Evolutionary conservation across 2,329 filamentous ascomycete genomes (phyloP), one percentile per base, ranked within the genome.

Genomic region (Ophiobolus disseminans): DNA sequence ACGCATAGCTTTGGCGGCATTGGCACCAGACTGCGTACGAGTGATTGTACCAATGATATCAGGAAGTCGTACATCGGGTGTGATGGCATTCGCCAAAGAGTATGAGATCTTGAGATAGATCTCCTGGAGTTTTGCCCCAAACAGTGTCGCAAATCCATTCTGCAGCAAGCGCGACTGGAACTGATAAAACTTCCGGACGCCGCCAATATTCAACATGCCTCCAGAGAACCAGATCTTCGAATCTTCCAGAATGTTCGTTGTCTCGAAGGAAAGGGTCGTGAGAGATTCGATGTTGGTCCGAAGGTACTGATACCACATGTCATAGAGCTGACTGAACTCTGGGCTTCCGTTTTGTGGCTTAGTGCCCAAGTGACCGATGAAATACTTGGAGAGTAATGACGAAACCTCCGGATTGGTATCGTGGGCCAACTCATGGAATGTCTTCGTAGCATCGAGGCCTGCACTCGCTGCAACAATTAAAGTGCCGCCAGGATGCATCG

Each of bases 381-480:
- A 82, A 57, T 83, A 83, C 32, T 81, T 81, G 0, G 79, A 80
- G 3, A 83, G 61, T 1, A 83, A 72, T 57, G 78, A 80, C 3
- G 74, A 71, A 0, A 82, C 80, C 57, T 82, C 80, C 0, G 80
- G 79, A 40, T 83, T 82, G 54, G 79, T 81, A 1, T 79, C 81
- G 55, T 83, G 80, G 0, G 79, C 80, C 3, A 83, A 74, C 37
- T 80, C 77, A 54, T 83, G 80, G 37, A 83, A 83, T 0, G 79
- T 79, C 51, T 76, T 74, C 5, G 75, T 75, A 48, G 80, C 82
- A 56, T 83, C 80, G 0, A 80, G 76, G n/a, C 80, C 80, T 0
- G 80, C 80, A 45, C 82, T 82, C 2, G 77, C 81, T 50, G 79
- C 78, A 57, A 83, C 76, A 51, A 82, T 82, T 10, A 81, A 69